Base-by-base conservation (phyloP, 2,329 filamentous ascomycete species). In the Alternaria alternata region DNA sequence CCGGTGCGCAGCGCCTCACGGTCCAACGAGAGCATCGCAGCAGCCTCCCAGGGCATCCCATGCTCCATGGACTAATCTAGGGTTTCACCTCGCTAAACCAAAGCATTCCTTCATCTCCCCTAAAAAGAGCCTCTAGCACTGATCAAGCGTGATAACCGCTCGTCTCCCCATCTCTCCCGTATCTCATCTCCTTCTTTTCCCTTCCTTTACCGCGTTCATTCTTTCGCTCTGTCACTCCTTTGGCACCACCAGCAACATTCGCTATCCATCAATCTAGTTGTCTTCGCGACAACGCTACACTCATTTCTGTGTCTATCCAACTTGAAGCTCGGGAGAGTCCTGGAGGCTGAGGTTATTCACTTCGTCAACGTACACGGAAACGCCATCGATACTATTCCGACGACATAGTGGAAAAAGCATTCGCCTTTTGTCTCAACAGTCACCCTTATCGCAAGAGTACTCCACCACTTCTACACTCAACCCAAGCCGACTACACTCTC, bases 61-160 rank as follows among this genome's bases (percentile, higher is more conserved):
- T 49, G 60, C 63, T 26, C 46, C 61, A 60, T 53, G 59, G 62
- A 62, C 67, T 66, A 69, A 67, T 70, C 65, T 58, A 61, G 55
- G 66, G 75, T 77, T 77, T 76, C 75, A 76, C 65, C 54, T 72
- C 68, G 66, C 71, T 68, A 69, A 74, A 70, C 69, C 69, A 68
- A 73, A 57, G 69, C 73, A 76, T 76, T 75, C 74, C 74, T 78
- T 78, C 75, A 78, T 76, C 69, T 76, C 73, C 72, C 67, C 60
- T 57, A 68, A 62, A 66, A 70, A 70, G 71, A 70, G 22, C 24
- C 41, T 39, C 38, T 46, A 38, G 57, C 69, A 71, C 64, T 62
- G 63, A 66, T 58, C 55, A 63, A 64, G 61, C 62, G 69, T 74
- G 68, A 67, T 73, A 74, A 67, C 67, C 67, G 61, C 67, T 69